Base-by-base conservation (phyloP, 2,329 filamentous ascomycete species). In the Exophiala spinifera region DNA sequence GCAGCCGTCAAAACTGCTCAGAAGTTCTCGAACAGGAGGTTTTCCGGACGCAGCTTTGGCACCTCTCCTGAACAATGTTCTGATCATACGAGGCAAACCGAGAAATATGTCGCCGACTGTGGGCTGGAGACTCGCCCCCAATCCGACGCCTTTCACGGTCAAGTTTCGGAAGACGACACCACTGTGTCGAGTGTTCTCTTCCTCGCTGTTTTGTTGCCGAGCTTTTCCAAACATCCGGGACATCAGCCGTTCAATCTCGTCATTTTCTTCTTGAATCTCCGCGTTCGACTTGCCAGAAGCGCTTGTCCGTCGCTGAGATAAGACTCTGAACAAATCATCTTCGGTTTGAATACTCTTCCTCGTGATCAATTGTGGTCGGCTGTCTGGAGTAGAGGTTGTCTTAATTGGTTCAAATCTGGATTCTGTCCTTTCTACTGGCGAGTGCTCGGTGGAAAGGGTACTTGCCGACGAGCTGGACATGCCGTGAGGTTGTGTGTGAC, bases 131-230 rank as follows among this genome's bases (percentile, higher is more conserved):
- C 78, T 78, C 19, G 86, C 85, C 0, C 85, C 85, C 1, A 88
- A 72, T 0, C 87, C 87, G 51, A 83, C 78, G 0, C 87, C 87
- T 52, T 83, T 86, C 15, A 90, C 86, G 0, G 83, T 88, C 23
- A 90, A 71, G 49, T 85, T 76, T 45, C 84, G 84, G 74, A 87
- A 90, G 4, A 88, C 72, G 11, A 90, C 82, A 31, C 87, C 87
- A 21, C 81, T 76, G 65, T 89, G 86, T 19, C 85, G 74, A 0
- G 84, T 86, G 65, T 87, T 82, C 62, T 87, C 85, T 57, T 87
- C 85, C 57, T 88, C 81, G 1, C 83, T 86, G n/a, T 81, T 74
- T 42, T 79, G 77, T 61, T 86, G 84, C 4, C 86, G 77, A 17
- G 80, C 79, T 31, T 76, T 72, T 4, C 86, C 86, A 63, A 89